A percentile compares a stretch with the other conserved stretches of the same genome.
phyloP scores from a whole-genome alignment of 2,329 filamentous ascomycete species.

The Thielaviopsis punctulata region DNA sequence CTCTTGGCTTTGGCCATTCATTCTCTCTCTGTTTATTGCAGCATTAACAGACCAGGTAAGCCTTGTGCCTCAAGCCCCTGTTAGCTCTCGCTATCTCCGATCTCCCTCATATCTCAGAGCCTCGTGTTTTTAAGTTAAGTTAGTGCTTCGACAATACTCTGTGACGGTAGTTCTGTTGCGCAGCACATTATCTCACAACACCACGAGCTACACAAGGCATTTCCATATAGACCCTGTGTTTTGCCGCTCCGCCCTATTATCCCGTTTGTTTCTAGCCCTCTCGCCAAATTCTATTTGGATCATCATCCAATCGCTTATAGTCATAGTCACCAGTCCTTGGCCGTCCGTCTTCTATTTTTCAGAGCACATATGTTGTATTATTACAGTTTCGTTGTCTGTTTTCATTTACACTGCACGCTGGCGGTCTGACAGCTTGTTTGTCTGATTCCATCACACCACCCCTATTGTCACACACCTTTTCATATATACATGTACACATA shows the following conservation, averaged over 20 bases:
- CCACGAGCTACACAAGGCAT: too few relatives aligned
- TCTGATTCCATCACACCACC: background rate
- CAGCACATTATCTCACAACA: background rate
- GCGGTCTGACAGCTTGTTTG: background rate
- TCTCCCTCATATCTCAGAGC: background rate
- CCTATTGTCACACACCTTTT: background rate
- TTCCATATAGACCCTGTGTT: background rate
- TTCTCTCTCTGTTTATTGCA: slow-evolving; percentile 6
- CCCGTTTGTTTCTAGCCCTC: background rate
- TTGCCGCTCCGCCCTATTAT: background rate
- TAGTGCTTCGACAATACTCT: background rate
- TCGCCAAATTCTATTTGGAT: background rate
- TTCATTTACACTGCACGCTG: background rate
- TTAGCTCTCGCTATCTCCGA: slow-evolving; percentile 11
- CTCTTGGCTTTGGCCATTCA: background rate
- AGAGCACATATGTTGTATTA: background rate
- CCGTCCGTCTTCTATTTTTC: background rate
- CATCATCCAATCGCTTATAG: background rate
- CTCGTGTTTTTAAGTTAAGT: background rate
- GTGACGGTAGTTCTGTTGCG: background rate
- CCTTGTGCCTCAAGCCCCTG: slow-evolving; percentile 8
- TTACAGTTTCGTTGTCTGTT: background rate
- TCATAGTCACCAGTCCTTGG: background rate
- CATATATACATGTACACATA: too few relatives aligned
- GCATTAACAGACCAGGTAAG: slow-evolving; percentile 12